Percentiles rank a stretch among this genome's conserved stretches.
These are phyloP conservation scores for Mucor circinelloides DNA, from an alignment of 371 early-diverging fungal genomes.

Conservation along the genomic window DNA sequence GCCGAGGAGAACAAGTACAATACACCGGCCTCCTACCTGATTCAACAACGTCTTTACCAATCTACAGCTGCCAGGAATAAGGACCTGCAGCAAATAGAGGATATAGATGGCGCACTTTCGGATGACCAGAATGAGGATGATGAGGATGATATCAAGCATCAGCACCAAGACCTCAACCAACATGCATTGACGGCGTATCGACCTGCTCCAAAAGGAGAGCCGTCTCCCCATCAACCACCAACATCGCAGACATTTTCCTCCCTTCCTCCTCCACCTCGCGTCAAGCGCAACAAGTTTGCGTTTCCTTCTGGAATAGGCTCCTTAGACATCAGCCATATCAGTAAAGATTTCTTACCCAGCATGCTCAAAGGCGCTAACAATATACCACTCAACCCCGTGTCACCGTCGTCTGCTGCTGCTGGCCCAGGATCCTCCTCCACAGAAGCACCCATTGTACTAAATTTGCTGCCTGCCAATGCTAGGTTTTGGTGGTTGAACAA, in stretches of 20 bases:
- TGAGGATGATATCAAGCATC: neutral
- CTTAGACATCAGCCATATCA: slow-evolving; percentile 5
- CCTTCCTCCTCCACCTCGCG: slow-evolving; percentile 31
- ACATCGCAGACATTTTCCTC: slow-evolving; percentile 9
- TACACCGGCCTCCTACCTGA: neutral
- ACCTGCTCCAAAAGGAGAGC: neutral
- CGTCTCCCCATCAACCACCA: neutral
- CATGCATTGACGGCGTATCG: neutral
- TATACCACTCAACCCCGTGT: neutral
- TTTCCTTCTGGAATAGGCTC: slow-evolving; percentile 14
- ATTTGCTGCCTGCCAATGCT: slow-evolving; percentile 25
- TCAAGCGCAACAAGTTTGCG: slow-evolving; percentile 24
- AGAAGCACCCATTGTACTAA: slow-evolving; percentile 14
- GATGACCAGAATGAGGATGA: neutral
- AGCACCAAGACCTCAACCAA: neutral
- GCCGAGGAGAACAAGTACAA: slow-evolving; percentile 1
- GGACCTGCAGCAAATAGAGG: neutral
- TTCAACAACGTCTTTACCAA: slow-evolving; percentile 17
- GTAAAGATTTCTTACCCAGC: slow-evolving; percentile 15
- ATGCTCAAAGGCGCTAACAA: slow-evolving; percentile 8
- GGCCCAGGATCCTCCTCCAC: neutral
- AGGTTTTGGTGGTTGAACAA: slow-evolving; percentile 36
- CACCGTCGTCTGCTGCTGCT: neutral
- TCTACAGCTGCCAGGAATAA: slow-evolving; percentile 5
- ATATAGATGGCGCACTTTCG: neutral